Base-by-base conservation (phyloP, 1,139 yeast species). In the Saccharomycopsis phalli region DNA sequence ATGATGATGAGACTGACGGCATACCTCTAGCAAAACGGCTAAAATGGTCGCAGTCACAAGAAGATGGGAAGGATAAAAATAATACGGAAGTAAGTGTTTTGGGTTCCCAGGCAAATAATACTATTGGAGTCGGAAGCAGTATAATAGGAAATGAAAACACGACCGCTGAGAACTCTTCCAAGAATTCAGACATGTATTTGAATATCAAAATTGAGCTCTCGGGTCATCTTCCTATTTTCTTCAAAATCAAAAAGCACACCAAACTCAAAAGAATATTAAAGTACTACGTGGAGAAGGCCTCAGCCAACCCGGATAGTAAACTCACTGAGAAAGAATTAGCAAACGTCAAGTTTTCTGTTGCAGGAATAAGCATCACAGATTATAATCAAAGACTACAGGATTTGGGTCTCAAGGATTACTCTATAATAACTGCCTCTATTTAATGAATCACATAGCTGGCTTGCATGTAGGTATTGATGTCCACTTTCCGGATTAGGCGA, bases 181-280 rank as follows among this genome's bases (percentile, higher is more conserved):
- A 6, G 7, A 31, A 31, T 4, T 11, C 23, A 7, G 29, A 11
- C 7, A 26, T 6, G 5, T 38, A 42, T 22, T 23, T 44, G 7
- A 42, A 44, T 34, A 42, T 44, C 20, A 36, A 36, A 19, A 41
- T 44, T 19, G 47, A 42, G 13, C 29, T 44, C 16, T 22, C 36
- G 26, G 32, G 31, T 6, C 27, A 13, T 4, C 21, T 16, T 10
- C 42, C 42, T 5, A 36, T 36, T 16, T 44, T 38, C 20, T 44
- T 44, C 36, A 42, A 42, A 18, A 35, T 42, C 36, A 44, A 41
- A 30, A 36, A 36, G 22, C 26, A 33, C 19, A 42, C 47, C 6
- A 44, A 44, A 25, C 42, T 44, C 31, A 44, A 44, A 25, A 31
- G 34, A 17, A 34, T 44, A 3, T 34, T 44, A 10, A 44, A 39